Evolutionary conservation across 2,329 filamentous ascomycete genomes (phyloP), one percentile per base, ranked within the genome.

Genomic region (Sclerotinia nivalis): DNA sequence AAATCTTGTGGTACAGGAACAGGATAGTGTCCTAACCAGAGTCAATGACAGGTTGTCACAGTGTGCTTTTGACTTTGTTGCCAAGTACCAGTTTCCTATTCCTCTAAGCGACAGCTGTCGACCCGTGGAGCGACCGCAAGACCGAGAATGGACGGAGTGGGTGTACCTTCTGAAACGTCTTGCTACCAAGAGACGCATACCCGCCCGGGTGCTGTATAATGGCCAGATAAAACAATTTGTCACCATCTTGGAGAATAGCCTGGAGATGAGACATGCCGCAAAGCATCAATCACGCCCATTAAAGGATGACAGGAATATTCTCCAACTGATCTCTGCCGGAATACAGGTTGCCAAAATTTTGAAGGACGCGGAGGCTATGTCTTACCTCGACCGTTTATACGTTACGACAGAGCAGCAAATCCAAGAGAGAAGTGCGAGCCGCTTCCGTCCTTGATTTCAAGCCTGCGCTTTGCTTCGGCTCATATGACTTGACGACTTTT

Each of bases 161-260:
- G 93, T 95, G 69, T 93, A 94, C 80, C 86, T 96, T 70, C 84
- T 96, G 74, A 96, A 96, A 82, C 87, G 92, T 64, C 86, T 96
- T 70, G 93, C 93, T 45, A 96, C 93, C 47, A 96, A 95, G 82
- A 87, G 93, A 74, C 88, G 93, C 72, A 95, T 96, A 75, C 93
- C 93, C 8, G 91, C 93, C 60, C 86, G 92, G 69, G 91, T 96
- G 28, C 83, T 96, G 56, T 96, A 95, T 83, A 92, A 96, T 79
- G 91, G 92, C 71, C 93, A 96, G 81, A 96, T 96, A 81, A 96
- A 95, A 82, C 92, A 96, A 80, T 89, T 96, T 80, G 91, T 96
- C 74, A 96, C 93, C 55, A 91, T 96, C 43, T 82, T 96, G 76
- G 93, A 96, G 78, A 96, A 96, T 81, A 94, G 91, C 61, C 83